Evolutionary conservation across 352 stramenopile genomes (phyloP).

Genomic region (Pythium periplocum): DNA sequence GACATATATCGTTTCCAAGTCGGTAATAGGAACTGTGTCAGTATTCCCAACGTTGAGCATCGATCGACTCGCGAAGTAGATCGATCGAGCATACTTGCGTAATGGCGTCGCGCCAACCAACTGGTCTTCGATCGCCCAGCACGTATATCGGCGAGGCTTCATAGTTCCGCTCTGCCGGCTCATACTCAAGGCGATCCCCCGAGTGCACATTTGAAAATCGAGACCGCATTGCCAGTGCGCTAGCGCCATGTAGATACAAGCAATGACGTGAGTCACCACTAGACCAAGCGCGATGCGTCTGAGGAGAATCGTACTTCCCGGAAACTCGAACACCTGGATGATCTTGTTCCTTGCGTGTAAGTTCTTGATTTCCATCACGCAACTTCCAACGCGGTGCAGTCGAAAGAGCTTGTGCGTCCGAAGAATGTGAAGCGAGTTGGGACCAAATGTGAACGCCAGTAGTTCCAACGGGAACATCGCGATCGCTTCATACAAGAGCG

Average conservation of each 20-base stretch:
- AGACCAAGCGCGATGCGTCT: conserved; percentile 42
- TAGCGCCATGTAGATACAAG: conserved; percentile 61
- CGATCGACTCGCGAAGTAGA: conserved; percentile 56
- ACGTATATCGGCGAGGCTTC: conserved; percentile 25
- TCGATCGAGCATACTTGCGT: conserved; percentile 47
- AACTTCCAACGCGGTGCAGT: conserved; percentile 39
- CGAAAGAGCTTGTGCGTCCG: conserved; percentile 48
- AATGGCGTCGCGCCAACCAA: conserved; percentile 34
- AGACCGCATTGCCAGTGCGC: conserved; percentile 66
- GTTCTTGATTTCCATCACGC: conserved; percentile 39
- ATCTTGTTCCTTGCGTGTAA: conserved; percentile 30
- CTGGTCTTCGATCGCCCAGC: conserved; percentile 67
- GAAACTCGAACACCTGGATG: conserved; percentile 51
- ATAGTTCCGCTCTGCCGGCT: background rate
- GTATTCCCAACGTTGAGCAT: conserved; percentile 58
- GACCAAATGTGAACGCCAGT: conserved; percentile 27
- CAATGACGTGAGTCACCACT: conserved; percentile 46
- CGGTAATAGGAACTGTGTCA: conserved; percentile 45
- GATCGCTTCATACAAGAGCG: conserved; percentile 36
- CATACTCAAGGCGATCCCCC: background rate
- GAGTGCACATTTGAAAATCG: conserved; percentile 39
- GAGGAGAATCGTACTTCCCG: conserved; percentile 44
- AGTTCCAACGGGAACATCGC: conserved; percentile 53
- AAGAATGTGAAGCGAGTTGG: conserved; percentile 57
- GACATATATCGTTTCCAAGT: conserved; percentile 46